Evolutionary conservation across 768 basidiomycete genomes (phyloP).

Genomic region (Russula abietina): DNA sequence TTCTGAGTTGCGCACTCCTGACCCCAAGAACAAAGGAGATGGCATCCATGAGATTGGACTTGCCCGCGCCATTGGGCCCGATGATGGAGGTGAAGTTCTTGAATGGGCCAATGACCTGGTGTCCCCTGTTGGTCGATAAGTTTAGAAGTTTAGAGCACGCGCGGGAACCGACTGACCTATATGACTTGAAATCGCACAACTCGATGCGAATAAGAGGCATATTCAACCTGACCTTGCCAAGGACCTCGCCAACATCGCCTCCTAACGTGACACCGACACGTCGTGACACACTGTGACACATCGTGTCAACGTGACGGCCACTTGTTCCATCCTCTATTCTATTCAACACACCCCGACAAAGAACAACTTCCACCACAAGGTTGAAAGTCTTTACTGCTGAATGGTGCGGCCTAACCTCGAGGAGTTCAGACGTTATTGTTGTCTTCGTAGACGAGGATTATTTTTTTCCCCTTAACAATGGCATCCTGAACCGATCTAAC

Average conservation of each 20-base stretch:
- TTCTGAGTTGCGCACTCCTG: slow-evolving; percentile 87
- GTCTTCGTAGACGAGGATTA: no score
- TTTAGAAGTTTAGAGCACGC: neutral
- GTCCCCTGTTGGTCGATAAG: slow-evolving; percentile 43
- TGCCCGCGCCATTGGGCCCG: slow-evolving; percentile 98
- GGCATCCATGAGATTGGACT: slow-evolving; percentile 99
- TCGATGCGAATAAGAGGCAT: slow-evolving; percentile 87
- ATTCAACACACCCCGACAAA: no score
- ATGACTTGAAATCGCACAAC: slow-evolving; percentile 96
- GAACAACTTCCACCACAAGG: no score
- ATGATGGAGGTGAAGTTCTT: slow-evolving; percentile 93
- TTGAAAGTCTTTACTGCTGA: no score
- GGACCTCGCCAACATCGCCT: no score
- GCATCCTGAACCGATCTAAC: no score
- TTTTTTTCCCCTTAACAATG: no score
- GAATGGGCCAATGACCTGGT: slow-evolving; percentile 87
- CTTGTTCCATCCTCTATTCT: no score
- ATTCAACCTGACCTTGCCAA: neutral
- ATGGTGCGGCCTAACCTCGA: no score
- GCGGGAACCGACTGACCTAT: slow-evolving; percentile 44
- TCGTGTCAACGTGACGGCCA: neutral
- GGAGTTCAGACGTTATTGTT: no score
- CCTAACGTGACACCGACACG: neutral
- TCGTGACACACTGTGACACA: slow-evolving; percentile 2
- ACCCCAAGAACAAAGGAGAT: slow-evolving; percentile 98